Evolutionary conservation across 2,329 filamentous ascomycete species (phyloP), one percentile per base, ranked within the genome.

Genomic region (Emergomyces orientalis): DNA sequence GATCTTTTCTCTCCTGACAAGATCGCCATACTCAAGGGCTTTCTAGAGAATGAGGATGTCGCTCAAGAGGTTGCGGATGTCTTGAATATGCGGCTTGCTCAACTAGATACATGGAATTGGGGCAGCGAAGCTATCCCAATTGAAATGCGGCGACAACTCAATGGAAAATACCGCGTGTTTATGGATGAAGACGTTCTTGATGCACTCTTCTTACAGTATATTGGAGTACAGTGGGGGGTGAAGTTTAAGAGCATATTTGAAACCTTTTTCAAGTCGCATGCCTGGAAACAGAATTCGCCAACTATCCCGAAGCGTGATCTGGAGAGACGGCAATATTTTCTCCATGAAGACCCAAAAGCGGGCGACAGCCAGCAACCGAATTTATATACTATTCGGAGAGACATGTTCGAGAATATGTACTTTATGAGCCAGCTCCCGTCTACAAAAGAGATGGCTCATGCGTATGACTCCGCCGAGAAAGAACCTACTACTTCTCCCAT

Each of bases 121-220:
- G 75, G 75, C 19, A 68, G 72, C 1, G 71, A 73, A 4, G 78
- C 75, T 3, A 75, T 83, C 8, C 73, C 77, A 1, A 68, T 84
- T 1, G 75, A 81, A 55, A 79, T 81, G 75, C 77, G 82, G 43
- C 78, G 80, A 8, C 80, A 83, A 60, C 69, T 85, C 43, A 84
- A 83, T 66, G 81, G 82, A 2, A 81, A 82, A 64, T 86, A 86
- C 68, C 77, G 83, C 1, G 80, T 85, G 32, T 84, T 79, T 68
- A 83, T 84, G 76, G 81, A 85, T 59, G 81, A 83, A 66, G 84
- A 86, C 64, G 73, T 84, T 25, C 77, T 84, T 8, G 80, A 84
- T 66, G 79, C 80, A 1, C 76, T 85, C 8, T 75, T 85, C 30
- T 70, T 84, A 2, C 81, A 85, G 54, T 83, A 79, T 64, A 75